A percentile compares a stretch with the other conserved stretches of the same genome.
These are phyloP conservation scores for Chalciporus pseudorubinellus DNA, from an alignment of 768 basidiomycete species.

Conservation along the genomic window DNA sequence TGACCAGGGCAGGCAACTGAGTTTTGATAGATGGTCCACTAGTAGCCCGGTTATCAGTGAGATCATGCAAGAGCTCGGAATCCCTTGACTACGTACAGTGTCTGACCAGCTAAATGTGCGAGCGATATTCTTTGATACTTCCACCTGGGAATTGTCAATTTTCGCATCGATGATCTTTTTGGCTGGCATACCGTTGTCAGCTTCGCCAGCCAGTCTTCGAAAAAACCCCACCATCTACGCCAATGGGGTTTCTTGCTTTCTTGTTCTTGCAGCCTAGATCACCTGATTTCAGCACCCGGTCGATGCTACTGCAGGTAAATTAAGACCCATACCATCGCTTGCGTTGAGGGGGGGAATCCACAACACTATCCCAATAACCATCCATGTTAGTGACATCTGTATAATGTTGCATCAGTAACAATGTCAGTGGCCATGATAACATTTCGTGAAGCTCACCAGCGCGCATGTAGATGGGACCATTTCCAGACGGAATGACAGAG, in stretches of 20 bases:
- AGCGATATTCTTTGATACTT: not conserved
- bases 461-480: not conserved
- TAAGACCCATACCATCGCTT: not conserved
- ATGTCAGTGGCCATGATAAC: not conserved
- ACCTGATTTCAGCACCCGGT: too few relatives aligned
- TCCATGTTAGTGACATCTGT: not conserved
- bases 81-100: not conserved
- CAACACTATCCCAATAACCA: not conserved
- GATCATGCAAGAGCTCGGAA: not conserved
- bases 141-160: not conserved
- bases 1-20: not conserved
- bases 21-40: not conserved
- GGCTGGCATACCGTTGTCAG: not conserved
- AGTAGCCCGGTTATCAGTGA: not conserved
- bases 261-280: not conserved
- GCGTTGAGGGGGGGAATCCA: not conserved
- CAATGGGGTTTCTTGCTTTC: not conserved
- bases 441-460: not conserved
- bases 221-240: not conserved
- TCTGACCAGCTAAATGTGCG: not conserved
- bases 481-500: not conserved
- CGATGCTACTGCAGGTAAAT: too few relatives aligned
- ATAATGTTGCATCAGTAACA: not conserved
- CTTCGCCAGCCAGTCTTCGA: not conserved
- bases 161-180: not conserved